phyloP scores from a whole-genome alignment of 352 stramenopile genomes.

The Globisporangium lucens region DNA sequence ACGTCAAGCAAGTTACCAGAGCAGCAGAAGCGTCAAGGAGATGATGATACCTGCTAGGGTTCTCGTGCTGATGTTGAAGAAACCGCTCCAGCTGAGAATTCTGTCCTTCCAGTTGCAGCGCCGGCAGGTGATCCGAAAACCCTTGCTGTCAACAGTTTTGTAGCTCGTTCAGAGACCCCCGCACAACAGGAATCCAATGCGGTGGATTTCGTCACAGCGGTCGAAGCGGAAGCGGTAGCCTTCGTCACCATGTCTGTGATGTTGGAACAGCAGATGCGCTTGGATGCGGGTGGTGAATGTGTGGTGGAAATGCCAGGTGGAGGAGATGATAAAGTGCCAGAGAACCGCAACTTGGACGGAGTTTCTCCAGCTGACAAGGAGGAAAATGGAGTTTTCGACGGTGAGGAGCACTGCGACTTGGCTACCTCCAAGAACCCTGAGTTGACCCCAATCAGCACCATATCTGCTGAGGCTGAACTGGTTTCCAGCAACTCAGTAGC shows the following conservation, averaged over 20 bases:
- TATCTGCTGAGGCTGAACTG: not conserved
- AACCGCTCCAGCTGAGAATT: not conserved
- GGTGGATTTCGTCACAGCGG: conserved; percentile 2
- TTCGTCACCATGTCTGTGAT: not conserved
- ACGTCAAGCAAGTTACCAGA: too few species aligned
- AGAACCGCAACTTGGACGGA: not conserved
- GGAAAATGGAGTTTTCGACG: not conserved
- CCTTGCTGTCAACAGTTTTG: not conserved
- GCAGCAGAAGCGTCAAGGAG: too few species aligned
- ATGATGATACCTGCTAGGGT: not conserved
- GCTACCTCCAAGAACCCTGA: not conserved
- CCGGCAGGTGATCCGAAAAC: not conserved
- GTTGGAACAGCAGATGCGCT: not conserved
- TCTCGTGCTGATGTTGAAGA: not conserved
- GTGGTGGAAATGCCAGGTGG: not conserved
- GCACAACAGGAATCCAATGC: not conserved
- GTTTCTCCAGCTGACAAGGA: not conserved
- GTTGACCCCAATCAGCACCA: too few species aligned
- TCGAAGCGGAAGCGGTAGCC: conserved; percentile 7
- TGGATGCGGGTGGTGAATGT: not conserved
- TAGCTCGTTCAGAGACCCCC: not conserved
- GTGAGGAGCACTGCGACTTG: not conserved
- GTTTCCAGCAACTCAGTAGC: not conserved
- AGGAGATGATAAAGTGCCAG: not conserved
- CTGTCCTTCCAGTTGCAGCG: not conserved